Percentiles rank a stretch among this genome's conserved stretches.
Evolutionary conservation across 148 eudicot species (phyloP).

Genomic region (Cornus controversa): DNA sequence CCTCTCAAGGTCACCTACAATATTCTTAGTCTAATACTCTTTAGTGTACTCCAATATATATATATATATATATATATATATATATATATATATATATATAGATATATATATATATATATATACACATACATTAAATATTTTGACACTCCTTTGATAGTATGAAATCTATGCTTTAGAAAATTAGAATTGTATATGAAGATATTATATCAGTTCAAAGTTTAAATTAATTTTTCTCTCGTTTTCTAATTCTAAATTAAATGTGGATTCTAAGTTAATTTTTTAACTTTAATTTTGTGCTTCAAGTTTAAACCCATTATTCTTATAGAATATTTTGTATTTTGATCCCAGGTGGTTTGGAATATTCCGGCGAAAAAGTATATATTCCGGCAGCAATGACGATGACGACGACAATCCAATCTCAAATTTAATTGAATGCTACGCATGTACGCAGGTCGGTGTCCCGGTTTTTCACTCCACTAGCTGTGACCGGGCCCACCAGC

Average conservation of each 20-base stretch:
- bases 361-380: conserved; percentile 21
- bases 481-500: conserved; percentile 74
- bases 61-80: no score
- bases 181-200: no score
- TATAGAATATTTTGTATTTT: background rate
- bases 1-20: conserved; percentile 28
- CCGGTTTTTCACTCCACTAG: conserved; percentile 94
- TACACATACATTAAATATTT: no score
- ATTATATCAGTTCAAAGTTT: background rate
- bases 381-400: conserved; percentile 20
- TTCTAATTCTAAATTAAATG: no score
- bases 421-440: conserved; percentile 64
- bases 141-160: no score
- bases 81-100: no score
- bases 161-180: no score
- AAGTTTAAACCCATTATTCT: background rate
- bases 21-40: no score
- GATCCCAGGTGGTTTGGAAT: conserved; percentile 33
- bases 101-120: no score
- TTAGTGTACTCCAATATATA: background rate
- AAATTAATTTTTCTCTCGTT: background rate
- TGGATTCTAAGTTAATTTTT: background rate
- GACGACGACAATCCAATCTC: conserved; percentile 30
- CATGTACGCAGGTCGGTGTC: conserved; percentile 83
- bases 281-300: background rate